These are phyloP conservation scores for Cladosporium austrohemisphaericum DNA, from an alignment of 2,329 filamentous ascomycete species.

Conservation along the genomic window DNA sequence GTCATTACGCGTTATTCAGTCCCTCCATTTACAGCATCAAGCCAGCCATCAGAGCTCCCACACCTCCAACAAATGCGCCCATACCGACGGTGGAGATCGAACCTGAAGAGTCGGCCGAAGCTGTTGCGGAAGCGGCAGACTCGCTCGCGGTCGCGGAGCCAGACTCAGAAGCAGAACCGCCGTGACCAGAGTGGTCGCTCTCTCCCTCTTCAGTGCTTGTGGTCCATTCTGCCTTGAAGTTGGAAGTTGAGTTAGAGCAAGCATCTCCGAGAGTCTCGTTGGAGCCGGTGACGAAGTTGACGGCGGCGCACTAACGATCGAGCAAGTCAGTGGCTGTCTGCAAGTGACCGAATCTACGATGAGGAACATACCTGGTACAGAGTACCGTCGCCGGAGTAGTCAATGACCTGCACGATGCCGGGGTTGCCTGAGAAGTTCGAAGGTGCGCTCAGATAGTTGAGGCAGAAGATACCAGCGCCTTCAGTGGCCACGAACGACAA, in stretches of 20 bases:
- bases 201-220: constrained; percentile 7
- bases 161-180: not conserved
- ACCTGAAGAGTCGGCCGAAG: not conserved
- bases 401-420: constrained; percentile 31
- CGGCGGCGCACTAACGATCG: constrained; percentile 29
- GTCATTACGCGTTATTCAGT: not conserved
- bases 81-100: constrained; percentile 9
- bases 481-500: constrained; percentile 26
- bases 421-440: constrained; percentile 25
- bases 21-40: constrained; percentile 2
- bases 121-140: not conserved
- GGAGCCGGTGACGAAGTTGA: constrained; percentile 29
- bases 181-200: constrained; percentile 2
- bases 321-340: not conserved
- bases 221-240: constrained; percentile 26
- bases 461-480: constrained; percentile 29
- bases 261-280: constrained; percentile 26
- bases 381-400: constrained; percentile 26
- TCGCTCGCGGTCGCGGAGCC: constrained; percentile 2
- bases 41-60: constrained; percentile 10
- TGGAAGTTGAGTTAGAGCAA: constrained; percentile 22
- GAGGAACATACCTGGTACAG: constrained; percentile 30
- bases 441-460: constrained; percentile 26
- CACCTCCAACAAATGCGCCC: constrained; percentile 8
- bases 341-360: not conserved